These are phyloP conservation scores for Hypoxylon sp. DNA, from an alignment of 2,329 filamentous ascomycete genomes.

Conservation along the genomic window DNA sequence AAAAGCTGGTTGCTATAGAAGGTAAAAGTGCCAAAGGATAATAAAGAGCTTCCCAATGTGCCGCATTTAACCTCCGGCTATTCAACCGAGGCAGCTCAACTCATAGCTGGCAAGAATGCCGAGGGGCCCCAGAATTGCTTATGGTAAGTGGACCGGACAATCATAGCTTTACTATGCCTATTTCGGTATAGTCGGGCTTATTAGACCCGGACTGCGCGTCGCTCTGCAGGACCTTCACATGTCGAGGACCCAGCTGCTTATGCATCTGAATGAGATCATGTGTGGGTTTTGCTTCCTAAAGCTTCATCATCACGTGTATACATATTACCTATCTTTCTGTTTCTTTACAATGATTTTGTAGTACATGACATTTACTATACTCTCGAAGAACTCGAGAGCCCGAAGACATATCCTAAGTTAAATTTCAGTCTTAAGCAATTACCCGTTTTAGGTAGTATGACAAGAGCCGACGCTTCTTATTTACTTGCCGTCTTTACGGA, in stretches of 20 bases:
- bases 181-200: slow-evolving; percentile 30
- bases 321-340: slow-evolving; percentile 1
- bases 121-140: slow-evolving; percentile 46
- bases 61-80: slow-evolving; percentile 47
- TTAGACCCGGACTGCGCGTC: slow-evolving; percentile 11
- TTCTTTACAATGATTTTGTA: slow-evolving; percentile 6
- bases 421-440: slow-evolving; percentile 7
- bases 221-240: slow-evolving; percentile 47
- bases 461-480: slow-evolving; percentile 19
- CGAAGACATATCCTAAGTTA: slow-evolving; percentile 4
- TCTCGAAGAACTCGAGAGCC: not conserved
- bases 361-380: not conserved
- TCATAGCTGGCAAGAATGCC: slow-evolving; percentile 51
- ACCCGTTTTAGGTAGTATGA: slow-evolving; percentile 14
- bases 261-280: slow-evolving; percentile 49
- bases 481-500: slow-evolving; percentile 2
- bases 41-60: slow-evolving; percentile 45
- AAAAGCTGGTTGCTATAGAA: slow-evolving; percentile 20
- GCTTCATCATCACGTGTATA: slow-evolving; percentile 28
- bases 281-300: slow-evolving; percentile 32
- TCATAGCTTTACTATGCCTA: slow-evolving; percentile 20
- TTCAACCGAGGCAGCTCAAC: slow-evolving; percentile 53
- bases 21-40: slow-evolving; percentile 23
- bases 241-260: slow-evolving; percentile 39
- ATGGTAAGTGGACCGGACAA: slow-evolving; percentile 14